Evolutionary conservation across 2,329 filamentous ascomycete species (phyloP).

Genomic region (Fusarium denticulatum): DNA sequence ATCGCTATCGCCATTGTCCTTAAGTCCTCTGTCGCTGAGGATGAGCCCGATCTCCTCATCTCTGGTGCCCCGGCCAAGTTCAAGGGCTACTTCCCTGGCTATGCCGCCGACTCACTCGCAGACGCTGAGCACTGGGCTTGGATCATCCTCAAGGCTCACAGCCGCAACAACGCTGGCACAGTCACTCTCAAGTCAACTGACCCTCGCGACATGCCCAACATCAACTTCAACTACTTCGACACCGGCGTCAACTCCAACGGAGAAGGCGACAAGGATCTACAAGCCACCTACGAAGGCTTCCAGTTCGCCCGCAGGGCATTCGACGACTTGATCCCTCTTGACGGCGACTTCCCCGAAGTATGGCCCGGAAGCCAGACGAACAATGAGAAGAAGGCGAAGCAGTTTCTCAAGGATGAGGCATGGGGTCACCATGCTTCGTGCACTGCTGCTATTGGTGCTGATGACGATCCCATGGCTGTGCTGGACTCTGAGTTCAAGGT

Average conservation of each 20-base stretch:
- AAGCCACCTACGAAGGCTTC: constrained; percentile 66
- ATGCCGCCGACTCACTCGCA: constrained; percentile 55
- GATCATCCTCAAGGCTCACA: constrained; percentile 62
- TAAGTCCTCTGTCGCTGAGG: constrained; percentile 50
- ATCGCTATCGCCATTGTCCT: constrained; percentile 59
- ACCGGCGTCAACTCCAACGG: constrained; percentile 58
- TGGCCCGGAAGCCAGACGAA: constrained; percentile 52
- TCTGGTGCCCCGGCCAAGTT: constrained; percentile 65
- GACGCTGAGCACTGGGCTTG: constrained; percentile 55
- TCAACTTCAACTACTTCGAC: constrained; percentile 70
- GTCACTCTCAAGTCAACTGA: constrained; percentile 69
- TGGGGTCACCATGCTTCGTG: constrained; percentile 50
- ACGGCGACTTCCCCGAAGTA: constrained; percentile 29
- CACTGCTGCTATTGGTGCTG: constrained; percentile 46
- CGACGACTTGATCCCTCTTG: constrained; percentile 17
- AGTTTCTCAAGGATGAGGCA: constrained; percentile 44
- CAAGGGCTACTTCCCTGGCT: constrained; percentile 66
- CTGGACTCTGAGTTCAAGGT: constrained; percentile 65
- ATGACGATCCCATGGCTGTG: constrained; percentile 51
- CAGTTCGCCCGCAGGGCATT: constrained; percentile 59
- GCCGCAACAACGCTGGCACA: constrained; percentile 67
- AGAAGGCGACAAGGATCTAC: constrained; percentile 58
- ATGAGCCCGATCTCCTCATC: constrained; percentile 63
- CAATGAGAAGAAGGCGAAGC: constrained; percentile 44
- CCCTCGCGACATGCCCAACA: constrained; percentile 70